phyloP scores from a whole-genome alignment of 2,329 filamentous ascomycete genomes.

The Gaeumannomyces tritici region DNA sequence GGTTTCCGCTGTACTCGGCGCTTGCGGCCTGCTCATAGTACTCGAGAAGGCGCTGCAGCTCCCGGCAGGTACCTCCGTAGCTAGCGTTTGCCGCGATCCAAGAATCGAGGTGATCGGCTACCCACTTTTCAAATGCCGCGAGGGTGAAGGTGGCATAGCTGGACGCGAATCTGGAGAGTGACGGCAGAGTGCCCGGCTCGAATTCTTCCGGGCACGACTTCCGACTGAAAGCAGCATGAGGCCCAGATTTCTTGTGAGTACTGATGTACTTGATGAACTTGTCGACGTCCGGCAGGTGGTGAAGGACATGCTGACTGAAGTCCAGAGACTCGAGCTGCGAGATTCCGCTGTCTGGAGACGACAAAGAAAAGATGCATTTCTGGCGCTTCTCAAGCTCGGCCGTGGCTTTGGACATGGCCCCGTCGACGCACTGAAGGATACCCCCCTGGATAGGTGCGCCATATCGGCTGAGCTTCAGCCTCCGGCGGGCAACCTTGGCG shows the following conservation, averaged over 20 bases:
- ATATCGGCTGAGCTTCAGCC: background rate
- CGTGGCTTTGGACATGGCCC: background rate
- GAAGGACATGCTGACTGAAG: background rate
- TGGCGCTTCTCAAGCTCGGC: background rate
- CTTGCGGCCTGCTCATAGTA: slow-evolving; percentile 21
- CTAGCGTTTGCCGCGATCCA: slow-evolving; percentile 27
- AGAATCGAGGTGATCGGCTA: slow-evolving; percentile 22
- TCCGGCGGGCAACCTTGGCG: background rate
- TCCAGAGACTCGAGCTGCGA: background rate
- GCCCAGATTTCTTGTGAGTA: background rate
- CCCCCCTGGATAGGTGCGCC: background rate
- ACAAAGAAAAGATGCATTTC: background rate
- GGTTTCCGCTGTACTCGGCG: slow-evolving; percentile 24
- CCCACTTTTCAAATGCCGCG: slow-evolving; percentile 38
- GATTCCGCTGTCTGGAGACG: too few species aligned
- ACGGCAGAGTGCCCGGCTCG: background rate
- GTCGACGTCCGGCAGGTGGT: background rate
- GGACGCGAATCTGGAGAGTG: background rate
- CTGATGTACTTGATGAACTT: background rate
- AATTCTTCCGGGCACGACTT: background rate
- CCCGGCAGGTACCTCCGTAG: slow-evolving; percentile 14
- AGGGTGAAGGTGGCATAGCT: slow-evolving; percentile 14
- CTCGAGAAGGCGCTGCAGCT: slow-evolving; percentile 19
- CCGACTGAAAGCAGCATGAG: background rate
- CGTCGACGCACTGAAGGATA: background rate